These are phyloP conservation scores for Citrus reticulata DNA, from an alignment of 345 rosid genomes.

Conservation along the genomic window DNA sequence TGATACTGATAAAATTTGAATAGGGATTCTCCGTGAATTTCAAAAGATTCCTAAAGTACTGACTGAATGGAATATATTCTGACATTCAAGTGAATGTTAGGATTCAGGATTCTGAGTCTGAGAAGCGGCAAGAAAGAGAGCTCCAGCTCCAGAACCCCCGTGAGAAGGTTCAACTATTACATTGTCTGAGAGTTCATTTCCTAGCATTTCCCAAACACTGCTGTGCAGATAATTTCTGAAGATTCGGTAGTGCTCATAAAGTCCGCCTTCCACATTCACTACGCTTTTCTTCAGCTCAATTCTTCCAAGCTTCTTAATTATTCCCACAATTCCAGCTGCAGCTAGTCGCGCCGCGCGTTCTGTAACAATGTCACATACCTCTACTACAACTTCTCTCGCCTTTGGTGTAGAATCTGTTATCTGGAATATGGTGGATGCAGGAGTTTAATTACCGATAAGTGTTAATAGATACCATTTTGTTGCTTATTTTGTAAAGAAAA, in stretches of 20 bases:
- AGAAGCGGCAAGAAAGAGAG: slow-evolving; percentile 52
- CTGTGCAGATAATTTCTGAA: slow-evolving; percentile 64
- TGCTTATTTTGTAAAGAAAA: background rate
- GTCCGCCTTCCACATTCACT: slow-evolving; percentile 58
- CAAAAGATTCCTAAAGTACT: background rate
- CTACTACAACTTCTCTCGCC: slow-evolving; percentile 52
- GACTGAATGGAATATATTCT: background rate
- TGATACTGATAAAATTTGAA: background rate
- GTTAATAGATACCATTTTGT: background rate
- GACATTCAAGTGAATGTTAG: background rate
- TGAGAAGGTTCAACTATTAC: slow-evolving; percentile 47
- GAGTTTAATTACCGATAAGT: background rate
- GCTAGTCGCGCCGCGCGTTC: slow-evolving; percentile 67
- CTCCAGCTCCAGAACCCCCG: slow-evolving; percentile 57
- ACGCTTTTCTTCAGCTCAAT: slow-evolving; percentile 45
- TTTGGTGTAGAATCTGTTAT: slow-evolving; percentile 36
- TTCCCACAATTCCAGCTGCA: slow-evolving; percentile 62
- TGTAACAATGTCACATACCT: slow-evolving; percentile 60
- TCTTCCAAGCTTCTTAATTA: slow-evolving; percentile 61
- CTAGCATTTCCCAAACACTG: slow-evolving; percentile 69
- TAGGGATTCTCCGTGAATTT: too few species aligned
- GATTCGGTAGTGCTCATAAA: slow-evolving; percentile 57
- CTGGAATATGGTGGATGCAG: slow-evolving; percentile 17
- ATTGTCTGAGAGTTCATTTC: slow-evolving; percentile 54
- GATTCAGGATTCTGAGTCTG: slow-evolving; percentile 15